Base-by-base conservation (phyloP, 306 rosid species). In the Begonia loranthoides region DNA sequence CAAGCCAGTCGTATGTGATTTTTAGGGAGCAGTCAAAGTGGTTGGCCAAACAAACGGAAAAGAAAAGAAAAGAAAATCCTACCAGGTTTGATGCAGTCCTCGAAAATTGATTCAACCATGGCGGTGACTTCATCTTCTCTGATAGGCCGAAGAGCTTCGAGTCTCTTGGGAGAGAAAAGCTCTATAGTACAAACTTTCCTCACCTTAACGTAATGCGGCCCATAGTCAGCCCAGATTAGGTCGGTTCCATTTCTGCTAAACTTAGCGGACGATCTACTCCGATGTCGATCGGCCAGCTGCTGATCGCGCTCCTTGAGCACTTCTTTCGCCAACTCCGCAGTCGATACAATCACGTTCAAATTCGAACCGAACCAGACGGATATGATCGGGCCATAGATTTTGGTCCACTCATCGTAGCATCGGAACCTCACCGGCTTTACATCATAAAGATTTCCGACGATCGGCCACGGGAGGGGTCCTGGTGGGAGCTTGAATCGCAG, bases 191-290 rank as follows among this genome's bases (percentile, higher is more conserved):
- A 89, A 0, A 89, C 90, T 68, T 82, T 89, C 66, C 97, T 81
- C 1, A 89, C 97, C 70, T 85, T 89, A 2, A 89, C 97, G n/a
- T 89, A 89, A 61, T 89, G 97, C 0, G 97, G 90, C 0, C 97
- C 97, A 55, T 85, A 89, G 38, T 89, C 97, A 0, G 97, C 97
- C 97, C 95, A 89, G 4, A 84, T 82, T 0, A 89, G 82, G 49
- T 89, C 97, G 70, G 71, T 49, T 1, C 97, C 97, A 51, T 84
- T 87, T 22, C 78, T 55, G 66, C 95, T 84, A n/a, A 84, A 73
- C 63, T 64, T 81, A 2, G 90, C 95, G 0, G 94, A 77, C 2
- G 95, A 79, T 33, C 97, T 60, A 49, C 53, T 89, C 49, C 95
- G 55, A 13, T 76, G 83, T 6, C 97, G 58, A 36, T 89, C 84